Evolutionary conservation across 768 basidiomycete species (phyloP), one percentile per base, ranked within the genome.

Genomic region (Macrocybe gigantea): DNA sequence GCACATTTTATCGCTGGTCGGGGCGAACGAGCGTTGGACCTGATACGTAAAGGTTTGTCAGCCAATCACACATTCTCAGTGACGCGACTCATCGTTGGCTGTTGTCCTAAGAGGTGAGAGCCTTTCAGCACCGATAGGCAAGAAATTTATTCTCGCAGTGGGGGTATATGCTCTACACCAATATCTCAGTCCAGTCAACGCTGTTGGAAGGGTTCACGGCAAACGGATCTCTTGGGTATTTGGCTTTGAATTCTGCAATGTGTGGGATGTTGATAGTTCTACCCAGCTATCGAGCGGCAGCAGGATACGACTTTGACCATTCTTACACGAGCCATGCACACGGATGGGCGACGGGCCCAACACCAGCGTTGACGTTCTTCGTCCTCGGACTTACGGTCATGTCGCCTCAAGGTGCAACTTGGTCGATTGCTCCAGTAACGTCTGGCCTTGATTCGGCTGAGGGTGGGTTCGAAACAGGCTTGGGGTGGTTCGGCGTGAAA

Each of bases 131-230:
- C 6, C 31, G 7, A 7, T 38, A 29, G 12, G 11, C 8, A 12
- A 3, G 33, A 14, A 13, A 15, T 38, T 35, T 1, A 11, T 38
- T 12, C 10, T 14, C 10, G 11, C 8, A 72, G 56, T 77, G 75
- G 75, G 75, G 74, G 4, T 77, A 75, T 52, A 75, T 76, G 72
- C 60, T 77, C 13, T 72, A 72, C 48, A 66, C 66, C 45, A 72
- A 73, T 42, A 61, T 73, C 30, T 63, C 71, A 37, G 65, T 67
- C 7, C 59, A 64, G 37, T 64, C 63, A 5, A 73, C 71, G 5
- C 60, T 77, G 1, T 60, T 77, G 12, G 75, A 77, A 53, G 75
- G 75, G 2, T 74, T 69, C 53, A 73, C 73, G 3, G 62, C 66
- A 2, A 75, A 76, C 49, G 74, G 74, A 2, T 75, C 74, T 3